Conservation (phyloP, 2,329 filamentous ascomycete genomes). For the Botrytis galanthina region DNA sequence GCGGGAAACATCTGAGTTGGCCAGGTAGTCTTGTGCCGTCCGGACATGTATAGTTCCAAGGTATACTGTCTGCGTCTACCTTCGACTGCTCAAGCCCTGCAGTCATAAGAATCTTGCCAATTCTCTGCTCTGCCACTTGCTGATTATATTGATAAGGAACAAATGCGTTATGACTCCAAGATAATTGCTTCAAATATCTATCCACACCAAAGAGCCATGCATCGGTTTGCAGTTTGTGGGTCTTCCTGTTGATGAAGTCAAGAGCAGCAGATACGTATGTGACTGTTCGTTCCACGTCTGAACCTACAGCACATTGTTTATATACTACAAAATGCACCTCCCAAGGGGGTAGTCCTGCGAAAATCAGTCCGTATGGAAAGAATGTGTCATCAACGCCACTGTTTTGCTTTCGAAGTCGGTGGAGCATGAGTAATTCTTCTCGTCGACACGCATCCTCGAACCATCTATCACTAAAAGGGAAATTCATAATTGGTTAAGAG, state of each 20-base stretch:
- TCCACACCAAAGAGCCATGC: background rate
- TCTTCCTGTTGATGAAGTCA: background rate
- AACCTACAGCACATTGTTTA: background rate
- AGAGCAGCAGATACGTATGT: background rate
- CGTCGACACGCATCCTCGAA: background rate
- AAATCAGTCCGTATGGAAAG: background rate
- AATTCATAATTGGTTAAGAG: background rate
- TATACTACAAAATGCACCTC: rapidly evolving
- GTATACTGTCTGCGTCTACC: background rate
- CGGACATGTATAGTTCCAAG: background rate
- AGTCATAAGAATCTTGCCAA: background rate
- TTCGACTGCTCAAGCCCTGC: background rate
- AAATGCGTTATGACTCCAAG: background rate
- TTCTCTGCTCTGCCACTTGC: background rate
- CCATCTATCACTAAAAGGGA: background rate
- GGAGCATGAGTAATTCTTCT: background rate
- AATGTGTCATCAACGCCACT: background rate
- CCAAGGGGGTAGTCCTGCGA: background rate
- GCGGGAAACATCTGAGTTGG: background rate
- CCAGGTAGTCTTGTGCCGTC: background rate
- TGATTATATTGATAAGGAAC: background rate
- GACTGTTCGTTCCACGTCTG: background rate
- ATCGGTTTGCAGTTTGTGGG: too few species aligned
- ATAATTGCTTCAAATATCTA: rapidly evolving
- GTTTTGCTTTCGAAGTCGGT: background rate